phyloP scores from a whole-genome alignment of 257 asterid species.

The Jacaranda copaia region DNA sequence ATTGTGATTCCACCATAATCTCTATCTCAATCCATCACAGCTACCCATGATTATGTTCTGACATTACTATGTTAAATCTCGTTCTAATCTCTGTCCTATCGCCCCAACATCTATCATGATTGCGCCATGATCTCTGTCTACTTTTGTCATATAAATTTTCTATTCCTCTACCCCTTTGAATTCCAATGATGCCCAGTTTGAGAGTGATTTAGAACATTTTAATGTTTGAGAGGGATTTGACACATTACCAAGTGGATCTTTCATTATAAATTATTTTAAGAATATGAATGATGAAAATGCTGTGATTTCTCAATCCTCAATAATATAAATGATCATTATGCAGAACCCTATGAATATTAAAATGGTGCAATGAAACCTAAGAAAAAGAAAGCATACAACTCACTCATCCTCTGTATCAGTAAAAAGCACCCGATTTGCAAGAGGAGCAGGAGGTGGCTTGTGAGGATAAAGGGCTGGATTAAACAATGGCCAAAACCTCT shows the following conservation, averaged over 20 bases:
- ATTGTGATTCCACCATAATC: too few relatives aligned
- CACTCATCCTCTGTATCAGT: conserved; percentile 98
- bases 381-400: conserved; percentile 67
- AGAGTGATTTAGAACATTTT: too few relatives aligned
- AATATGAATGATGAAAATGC: conserved; percentile 26
- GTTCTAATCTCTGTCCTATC: too few relatives aligned
- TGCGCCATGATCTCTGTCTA: too few relatives aligned
- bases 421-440: conserved; percentile 89
- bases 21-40: too few relatives aligned
- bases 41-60: too few relatives aligned
- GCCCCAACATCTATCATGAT: too few relatives aligned
- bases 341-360: conserved; percentile 24
- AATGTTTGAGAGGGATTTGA: conserved; percentile 5
- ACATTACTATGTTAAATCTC: too few relatives aligned
- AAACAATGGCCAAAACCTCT: conserved; percentile 82
- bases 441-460: conserved; percentile 84
- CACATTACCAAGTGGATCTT: conserved; percentile 26
- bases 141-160: too few relatives aligned
- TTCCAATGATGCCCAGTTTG: too few relatives aligned
- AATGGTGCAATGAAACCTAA: conserved; percentile 33
- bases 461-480: conserved; percentile 93
- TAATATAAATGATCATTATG: conserved; percentile 1
- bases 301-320: conserved; percentile 19
- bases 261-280: not conserved
- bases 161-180: too few relatives aligned